These are phyloP conservation scores for Chalciporus pseudorubinellus DNA, from an alignment of 768 basidiomycete genomes.

Conservation along the genomic window DNA sequence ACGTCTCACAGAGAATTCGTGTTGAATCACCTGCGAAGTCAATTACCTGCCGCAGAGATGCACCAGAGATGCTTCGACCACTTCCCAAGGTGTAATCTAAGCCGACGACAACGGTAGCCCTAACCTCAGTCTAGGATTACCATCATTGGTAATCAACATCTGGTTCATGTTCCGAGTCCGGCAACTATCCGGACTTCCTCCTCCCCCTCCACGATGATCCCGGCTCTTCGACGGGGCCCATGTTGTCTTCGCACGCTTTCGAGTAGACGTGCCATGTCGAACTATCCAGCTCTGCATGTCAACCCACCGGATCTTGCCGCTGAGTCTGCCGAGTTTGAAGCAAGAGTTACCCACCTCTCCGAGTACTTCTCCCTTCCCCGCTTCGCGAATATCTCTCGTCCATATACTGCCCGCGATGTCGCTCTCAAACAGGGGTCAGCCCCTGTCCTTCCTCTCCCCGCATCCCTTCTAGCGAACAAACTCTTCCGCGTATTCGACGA, in stretches of 20 bases:
- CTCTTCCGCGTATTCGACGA: constrained; percentile 66
- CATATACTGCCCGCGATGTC: constrained; percentile 77
- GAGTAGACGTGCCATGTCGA: constrained; percentile 41
- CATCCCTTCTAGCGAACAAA: constrained; percentile 81
- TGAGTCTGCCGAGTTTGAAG: constrained; percentile 58
- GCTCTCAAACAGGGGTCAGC: constrained; percentile 88
- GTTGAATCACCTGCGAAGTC: constrained; percentile 8
- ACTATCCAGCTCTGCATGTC: constrained; percentile 44
- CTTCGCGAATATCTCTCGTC: constrained; percentile 68
- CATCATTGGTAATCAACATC: constrained; percentile 18
- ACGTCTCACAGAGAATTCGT: background rate
- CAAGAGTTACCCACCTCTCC: constrained; percentile 60
- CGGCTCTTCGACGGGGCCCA: constrained; percentile 16
- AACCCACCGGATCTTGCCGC: constrained; percentile 55
- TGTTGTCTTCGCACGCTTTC: constrained; percentile 33
- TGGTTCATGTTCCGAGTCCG: background rate
- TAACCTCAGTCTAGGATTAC: constrained; percentile 34
- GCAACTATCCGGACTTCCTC: constrained; percentile 20
- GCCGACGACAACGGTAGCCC: constrained; percentile 23
- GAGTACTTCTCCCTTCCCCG: constrained; percentile 76
- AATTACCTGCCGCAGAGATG: background rate
- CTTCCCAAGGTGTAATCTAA: background rate
- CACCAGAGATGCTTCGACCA: background rate
- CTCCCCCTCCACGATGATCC: constrained; percentile 27
- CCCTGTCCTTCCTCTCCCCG: constrained; percentile 72